Conservation (phyloP, 2,329 filamentous ascomycete genomes). For the Aspergillus arachidicola region DNA sequence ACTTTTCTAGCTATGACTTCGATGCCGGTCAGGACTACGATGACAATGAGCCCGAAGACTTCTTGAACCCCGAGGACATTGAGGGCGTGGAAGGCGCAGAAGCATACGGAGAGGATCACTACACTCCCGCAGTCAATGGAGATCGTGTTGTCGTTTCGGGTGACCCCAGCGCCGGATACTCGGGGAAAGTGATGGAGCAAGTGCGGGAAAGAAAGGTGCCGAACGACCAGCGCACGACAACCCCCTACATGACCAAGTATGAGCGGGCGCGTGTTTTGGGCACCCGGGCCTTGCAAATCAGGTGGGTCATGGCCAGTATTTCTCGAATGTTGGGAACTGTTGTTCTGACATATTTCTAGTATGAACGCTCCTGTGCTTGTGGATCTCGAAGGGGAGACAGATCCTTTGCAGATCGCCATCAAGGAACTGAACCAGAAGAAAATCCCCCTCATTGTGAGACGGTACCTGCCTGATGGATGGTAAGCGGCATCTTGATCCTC, state of each 20-base stretch:
- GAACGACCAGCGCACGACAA: constrained; percentile 84
- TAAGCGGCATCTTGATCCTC: constrained; percentile 51
- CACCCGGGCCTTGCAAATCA: constrained; percentile 92
- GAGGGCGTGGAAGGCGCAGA: constrained; percentile 57
- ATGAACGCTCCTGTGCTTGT: constrained; percentile 98
- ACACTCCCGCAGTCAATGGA: constrained; percentile 41
- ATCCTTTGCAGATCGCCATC: constrained; percentile 94
- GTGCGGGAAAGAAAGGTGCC: constrained; percentile 82
- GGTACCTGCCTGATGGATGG: constrained; percentile 96
- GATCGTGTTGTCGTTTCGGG: constrained; percentile 49
- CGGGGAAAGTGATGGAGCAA: constrained; percentile 59
- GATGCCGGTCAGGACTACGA: constrained; percentile 67
- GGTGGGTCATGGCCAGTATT: constrained; percentile 57
- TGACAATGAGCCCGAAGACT: constrained; percentile 65
- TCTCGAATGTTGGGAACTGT: neutral
- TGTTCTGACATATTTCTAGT: constrained; percentile 51
- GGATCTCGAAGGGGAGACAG: constrained; percentile 95
- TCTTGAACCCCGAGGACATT: constrained; percentile 58
- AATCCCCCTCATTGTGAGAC: constrained; percentile 90
- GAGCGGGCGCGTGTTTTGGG: constrained; percentile 91
- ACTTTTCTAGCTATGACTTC: constrained; percentile 47
- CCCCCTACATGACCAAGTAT: constrained; percentile 99
- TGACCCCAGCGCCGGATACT: constrained; percentile 53
- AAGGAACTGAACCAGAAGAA: constrained; percentile 99
- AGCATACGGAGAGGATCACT: constrained; percentile 54